Evolutionary conservation across 2,329 filamentous ascomycete species (phyloP).

Genomic region (Fusarium marasasianum): DNA sequence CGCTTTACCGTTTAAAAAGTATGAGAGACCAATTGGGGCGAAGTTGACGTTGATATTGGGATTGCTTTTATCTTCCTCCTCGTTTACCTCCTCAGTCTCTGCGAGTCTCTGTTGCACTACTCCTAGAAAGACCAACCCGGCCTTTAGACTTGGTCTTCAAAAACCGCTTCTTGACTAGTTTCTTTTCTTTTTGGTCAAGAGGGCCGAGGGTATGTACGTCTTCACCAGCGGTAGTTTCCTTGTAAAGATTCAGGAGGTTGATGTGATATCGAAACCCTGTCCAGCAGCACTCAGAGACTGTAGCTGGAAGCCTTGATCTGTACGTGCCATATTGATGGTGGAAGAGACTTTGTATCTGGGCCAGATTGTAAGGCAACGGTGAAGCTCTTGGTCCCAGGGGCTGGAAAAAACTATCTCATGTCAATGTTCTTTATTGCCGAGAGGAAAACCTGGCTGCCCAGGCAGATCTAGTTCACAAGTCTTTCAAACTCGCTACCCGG

Average conservation of each 20-base stretch:
- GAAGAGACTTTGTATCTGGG: neutral
- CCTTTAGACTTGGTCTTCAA: too few relatives aligned
- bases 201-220: too few relatives aligned
- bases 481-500: neutral
- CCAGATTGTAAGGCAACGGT: neutral
- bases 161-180: too few relatives aligned
- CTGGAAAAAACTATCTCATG: neutral
- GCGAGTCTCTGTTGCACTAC: neutral
- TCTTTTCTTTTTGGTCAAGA: too few relatives aligned
- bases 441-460: neutral
- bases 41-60: neutral
- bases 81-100: neutral
- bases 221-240: too few relatives aligned
- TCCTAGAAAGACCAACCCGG: neutral
- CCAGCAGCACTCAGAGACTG: neutral
- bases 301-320: neutral
- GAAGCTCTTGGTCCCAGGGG: neutral
- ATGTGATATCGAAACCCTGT: neutral
- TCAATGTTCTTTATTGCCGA: neutral
- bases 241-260: neutral
- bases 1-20: too few relatives aligned
- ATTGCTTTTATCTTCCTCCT: neutral
- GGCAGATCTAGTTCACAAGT: neutral
- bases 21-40: too few relatives aligned
- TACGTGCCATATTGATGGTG: neutral